Evolutionary conservation across 139 green algal species (phyloP), one percentile per base, ranked within the genome.

Genomic region (Nannochloris sp.): DNA sequence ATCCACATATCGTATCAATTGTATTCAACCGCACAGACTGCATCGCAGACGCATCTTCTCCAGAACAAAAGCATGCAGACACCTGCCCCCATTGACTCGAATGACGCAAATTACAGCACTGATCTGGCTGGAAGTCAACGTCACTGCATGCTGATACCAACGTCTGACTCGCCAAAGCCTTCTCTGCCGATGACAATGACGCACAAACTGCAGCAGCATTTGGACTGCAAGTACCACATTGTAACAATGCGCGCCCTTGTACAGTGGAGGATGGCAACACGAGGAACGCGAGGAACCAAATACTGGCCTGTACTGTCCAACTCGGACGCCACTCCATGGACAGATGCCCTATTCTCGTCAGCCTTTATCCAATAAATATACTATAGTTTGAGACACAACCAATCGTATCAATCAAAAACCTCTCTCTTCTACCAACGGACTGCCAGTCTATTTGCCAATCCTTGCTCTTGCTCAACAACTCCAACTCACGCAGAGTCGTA

Each of bases 31-130:
- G 31, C 7, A 58, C 19, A 4, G 23, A 29, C 23, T 31, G 50
- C 14, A 31, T 16, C n/a, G 50, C 50, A 19, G 23, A 16, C 8
- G 10, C 23, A 58, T 58, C 50, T 36, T 34, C 12, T n/a, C 21
- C 23, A n/a, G n/a, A 19, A 58, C 60, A 66, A 12, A 61, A 43
- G 34, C 60, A 66, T 14, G 60, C 60, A 15, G 34, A 44, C 11
- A 54, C 23, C 18, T 61, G 24, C 9, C 29, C 18, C 60, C 60
- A 66, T 4, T 66, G 16, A 57, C 5, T 21, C 12, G 31, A 59
- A 21, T 11, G 16, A 4, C 34, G 14, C 50, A 61, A 24, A 29
- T n/a, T 19, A 59, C 50, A 56, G 34, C 36, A 58, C 19, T 29
- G 19, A 14, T 58, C 50, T 34, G 50, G 21, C 19, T 58, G 19